Base-by-base conservation (phyloP, 495 filamentous ascomycete species). In the Talaromyces nanjingensis region DNA sequence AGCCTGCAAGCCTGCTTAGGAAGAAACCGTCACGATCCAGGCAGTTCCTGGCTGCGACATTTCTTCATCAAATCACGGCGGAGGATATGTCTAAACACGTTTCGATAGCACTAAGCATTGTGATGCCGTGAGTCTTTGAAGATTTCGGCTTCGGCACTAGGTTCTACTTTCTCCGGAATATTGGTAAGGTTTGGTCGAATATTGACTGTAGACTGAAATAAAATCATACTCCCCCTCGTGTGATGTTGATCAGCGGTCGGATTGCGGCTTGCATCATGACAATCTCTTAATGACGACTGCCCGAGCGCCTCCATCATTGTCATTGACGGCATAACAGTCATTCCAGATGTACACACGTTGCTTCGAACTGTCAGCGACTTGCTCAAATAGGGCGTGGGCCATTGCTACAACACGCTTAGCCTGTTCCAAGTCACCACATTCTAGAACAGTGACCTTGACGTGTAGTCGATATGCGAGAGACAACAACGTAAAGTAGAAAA, bases 401-500 rank as follows among this genome's bases (percentile, higher is more conserved):
- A 65, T 65, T 1, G 20, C 24, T n/a, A 59, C 66, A 14, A 79
- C 73, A 24, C 77, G 71, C 25, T 60, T 24, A 18, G 76, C 78
- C 47, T 80, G 78, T 55, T 22, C 45, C 16, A 63, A 63, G 64
- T 72, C 72, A 18, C 77, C 78, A 63, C 75, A 78, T 54, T 80
- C 78, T 5, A 80, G 62, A 2, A 80, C 70, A 1, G 69, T 69
- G 8, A 79, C 33, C 34, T 69, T 72, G 3, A 71, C 65, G 20
- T 33, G 54, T 24, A 72, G 34, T 39, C 64, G 64, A 6, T 67
- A 49, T 11, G 71, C 64, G 14, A 77, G 37, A 1, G 45, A 34
- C 8, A 76, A 63, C 37, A 80, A 74, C 11, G 64, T 69, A 37
- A 67, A 54, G 57, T 79, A 81, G 63, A 81, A 81, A 9, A 74